These are phyloP conservation scores for Volutella citrinella DNA, from an alignment of 2,329 filamentous ascomycete species.

Conservation along the genomic window DNA sequence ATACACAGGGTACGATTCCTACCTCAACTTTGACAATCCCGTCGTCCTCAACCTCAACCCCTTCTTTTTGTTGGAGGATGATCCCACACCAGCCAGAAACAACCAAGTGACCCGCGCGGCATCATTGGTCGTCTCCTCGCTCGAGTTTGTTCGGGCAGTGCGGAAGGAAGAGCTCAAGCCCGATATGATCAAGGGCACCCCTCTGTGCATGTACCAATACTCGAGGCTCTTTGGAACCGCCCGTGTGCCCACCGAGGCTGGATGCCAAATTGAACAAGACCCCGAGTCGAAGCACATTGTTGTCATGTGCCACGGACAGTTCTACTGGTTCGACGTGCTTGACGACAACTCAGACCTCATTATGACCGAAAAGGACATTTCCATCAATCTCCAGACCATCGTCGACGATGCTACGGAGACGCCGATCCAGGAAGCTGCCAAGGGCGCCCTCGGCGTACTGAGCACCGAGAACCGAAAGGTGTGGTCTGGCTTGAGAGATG, in stretches of 20 bases:
- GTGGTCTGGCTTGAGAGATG: constrained; percentile 88
- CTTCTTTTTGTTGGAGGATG: constrained; percentile 96
- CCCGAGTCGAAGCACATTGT: constrained; percentile 90
- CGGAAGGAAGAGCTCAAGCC: constrained; percentile 89
- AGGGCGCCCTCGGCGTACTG: constrained; percentile 86
- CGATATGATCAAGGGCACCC: constrained; percentile 77
- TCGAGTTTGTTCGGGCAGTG: constrained; percentile 91
- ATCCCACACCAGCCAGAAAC: constrained; percentile 92
- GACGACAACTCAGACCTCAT: constrained; percentile 93
- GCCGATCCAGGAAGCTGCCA: constrained; percentile 92
- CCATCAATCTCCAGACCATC: constrained; percentile 87
- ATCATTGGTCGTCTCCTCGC: constrained; percentile 82
- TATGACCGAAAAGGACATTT: constrained; percentile 93
- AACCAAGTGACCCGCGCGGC: constrained; percentile 95
- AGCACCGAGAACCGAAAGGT: constrained; percentile 96
- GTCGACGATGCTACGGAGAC: constrained; percentile 86
- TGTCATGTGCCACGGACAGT: constrained; percentile 89
- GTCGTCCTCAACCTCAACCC: constrained; percentile 97
- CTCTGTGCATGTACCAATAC: constrained; percentile 98
- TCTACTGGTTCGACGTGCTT: constrained; percentile 98
- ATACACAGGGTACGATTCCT: constrained; percentile 88
- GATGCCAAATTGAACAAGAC: constrained; percentile 94
- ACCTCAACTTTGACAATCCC: constrained; percentile 95
- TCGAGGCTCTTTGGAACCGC: constrained; percentile 93
- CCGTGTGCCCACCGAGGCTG: constrained; percentile 87